Evolutionary conservation across 169 alveolate genomes (phyloP).

Genomic region (Blepharisma undulans): DNA sequence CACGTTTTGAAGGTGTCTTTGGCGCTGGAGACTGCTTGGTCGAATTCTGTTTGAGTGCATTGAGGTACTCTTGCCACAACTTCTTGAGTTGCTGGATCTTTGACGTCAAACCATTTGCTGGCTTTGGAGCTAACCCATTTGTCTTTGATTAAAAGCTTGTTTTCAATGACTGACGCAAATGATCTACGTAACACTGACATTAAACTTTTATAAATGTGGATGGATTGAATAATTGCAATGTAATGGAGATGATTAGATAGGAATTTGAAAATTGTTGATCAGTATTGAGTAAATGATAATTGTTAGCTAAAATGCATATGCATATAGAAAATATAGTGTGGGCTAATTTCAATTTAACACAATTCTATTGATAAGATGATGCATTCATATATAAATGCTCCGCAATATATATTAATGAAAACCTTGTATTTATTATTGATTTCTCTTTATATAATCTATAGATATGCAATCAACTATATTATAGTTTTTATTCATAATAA

Average conservation of each 20-base stretch:
- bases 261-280: not conserved
- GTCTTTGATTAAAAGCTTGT: constrained; percentile 38
- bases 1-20: constrained; percentile 72
- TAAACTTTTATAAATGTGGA: not conserved
- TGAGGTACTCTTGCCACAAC: constrained; percentile 71
- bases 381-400: no score
- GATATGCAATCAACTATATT: no score
- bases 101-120: constrained; percentile 12
- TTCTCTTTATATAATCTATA: no score
- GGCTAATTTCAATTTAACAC: no score
- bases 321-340: no score
- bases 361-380: no score
- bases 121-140: constrained; percentile 30
- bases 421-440: no score
- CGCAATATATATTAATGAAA: no score
- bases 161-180: constrained; percentile 17
- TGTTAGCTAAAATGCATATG: no score
- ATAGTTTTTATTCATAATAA: no score
- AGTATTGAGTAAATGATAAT: no score
- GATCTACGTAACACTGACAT: not conserved
- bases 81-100: constrained; percentile 67
- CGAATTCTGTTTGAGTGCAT: constrained; percentile 73
- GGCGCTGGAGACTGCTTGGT: constrained; percentile 72
- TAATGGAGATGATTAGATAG: not conserved
- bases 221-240: not conserved